phyloP scores from a whole-genome alignment of 768 basidiomycete species.

The Russula virescens region DNA sequence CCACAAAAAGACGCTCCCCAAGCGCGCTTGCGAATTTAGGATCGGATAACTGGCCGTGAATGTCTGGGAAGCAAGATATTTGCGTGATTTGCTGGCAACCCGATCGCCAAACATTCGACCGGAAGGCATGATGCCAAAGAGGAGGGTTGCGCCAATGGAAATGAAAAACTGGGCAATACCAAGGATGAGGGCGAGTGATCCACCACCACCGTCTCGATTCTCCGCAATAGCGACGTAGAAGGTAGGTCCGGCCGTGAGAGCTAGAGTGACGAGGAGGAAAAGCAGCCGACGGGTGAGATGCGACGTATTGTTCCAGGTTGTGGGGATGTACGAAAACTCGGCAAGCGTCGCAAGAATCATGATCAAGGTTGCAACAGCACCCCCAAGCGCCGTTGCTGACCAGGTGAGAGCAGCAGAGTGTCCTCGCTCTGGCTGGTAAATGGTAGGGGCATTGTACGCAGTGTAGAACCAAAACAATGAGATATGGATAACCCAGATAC shows the following conservation, averaged over 20 bases:
- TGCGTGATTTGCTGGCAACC: constrained; percentile 90
- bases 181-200: constrained; percentile 80
- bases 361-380: constrained; percentile 92
- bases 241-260: constrained; percentile 86
- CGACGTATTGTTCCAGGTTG: constrained; percentile 98
- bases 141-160: constrained; percentile 75
- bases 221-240: constrained; percentile 91
- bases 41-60: constrained; percentile 94
- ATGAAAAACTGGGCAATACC: constrained; percentile 97
- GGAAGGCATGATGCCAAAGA: constrained; percentile 90
- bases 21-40: constrained; percentile 56
- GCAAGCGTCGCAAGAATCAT: constrained; percentile 92
- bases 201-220: constrained; percentile 44
- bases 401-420: constrained; percentile 78
- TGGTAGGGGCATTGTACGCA: constrained; percentile 81
- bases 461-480: constrained; percentile 96
- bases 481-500: constrained; percentile 97
- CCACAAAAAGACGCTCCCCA: constrained; percentile 82
- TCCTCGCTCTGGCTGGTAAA: constrained; percentile 53
- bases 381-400: constrained; percentile 92
- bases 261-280: constrained; percentile 88
- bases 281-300: constrained; percentile 88
- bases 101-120: constrained; percentile 99
- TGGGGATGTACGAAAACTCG: constrained; percentile 97
- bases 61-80: constrained; percentile 97